Conservation (phyloP, 257 asterid genomes). For the Solanum appendiculatum region DNA sequence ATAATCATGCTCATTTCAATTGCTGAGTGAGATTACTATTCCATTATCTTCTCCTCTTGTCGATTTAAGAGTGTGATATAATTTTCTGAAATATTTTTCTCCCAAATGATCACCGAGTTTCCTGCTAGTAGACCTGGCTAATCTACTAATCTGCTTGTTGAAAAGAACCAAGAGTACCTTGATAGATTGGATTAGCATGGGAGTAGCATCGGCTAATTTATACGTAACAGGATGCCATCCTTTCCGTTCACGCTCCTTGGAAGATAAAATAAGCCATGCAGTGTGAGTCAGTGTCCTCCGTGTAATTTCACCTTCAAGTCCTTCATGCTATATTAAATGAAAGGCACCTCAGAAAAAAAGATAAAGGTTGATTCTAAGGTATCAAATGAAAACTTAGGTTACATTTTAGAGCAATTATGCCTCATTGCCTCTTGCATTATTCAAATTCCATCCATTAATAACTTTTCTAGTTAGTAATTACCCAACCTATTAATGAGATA, state of each 20-base stretch:
- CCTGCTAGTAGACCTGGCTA: background rate
- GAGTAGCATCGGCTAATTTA: slow-evolving; percentile 80
- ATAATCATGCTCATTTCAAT: background rate
- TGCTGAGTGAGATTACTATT: background rate
- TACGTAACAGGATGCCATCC: slow-evolving; percentile 99
- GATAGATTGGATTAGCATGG: slow-evolving; percentile 67
- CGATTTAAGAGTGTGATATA: background rate
- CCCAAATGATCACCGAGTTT: background rate
- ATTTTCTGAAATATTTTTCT: background rate
- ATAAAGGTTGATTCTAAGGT: background rate
- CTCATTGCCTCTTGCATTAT: background rate
- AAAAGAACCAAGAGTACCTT: slow-evolving; percentile 36
- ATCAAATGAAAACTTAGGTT: background rate
- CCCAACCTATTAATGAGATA: background rate
- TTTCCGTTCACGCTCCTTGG: slow-evolving; percentile 55
- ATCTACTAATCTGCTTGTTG: background rate
- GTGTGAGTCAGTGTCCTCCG: slow-evolving; percentile 89
- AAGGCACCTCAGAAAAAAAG: background rate
- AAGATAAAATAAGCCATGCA: slow-evolving; percentile 74
- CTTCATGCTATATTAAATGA: slow-evolving; percentile 48
- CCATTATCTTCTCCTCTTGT: background rate
- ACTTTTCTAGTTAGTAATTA: background rate
- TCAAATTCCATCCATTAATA: background rate
- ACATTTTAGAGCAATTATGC: background rate
- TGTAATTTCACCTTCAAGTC: slow-evolving; percentile 65